Conservation (phyloP, 176 grass and related monocot genomes). For the barley (Hordeum vulgare) region MorexV3_pseudomolecules_assembly NC_058519.1:380346621-380347120, state of each 20-base stretch:
- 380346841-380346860: neutral
- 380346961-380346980: neutral
- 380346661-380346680: neutral
- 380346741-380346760: neutral
- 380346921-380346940: neutral
- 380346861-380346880: no score
- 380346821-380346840: neutral
- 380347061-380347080: neutral
- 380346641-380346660: neutral
- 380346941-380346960: neutral
- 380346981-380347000: neutral
- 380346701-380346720: neutral
- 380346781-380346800: neutral
- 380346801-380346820: neutral
- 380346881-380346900: neutral
- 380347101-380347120: neutral
- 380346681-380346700: neutral
- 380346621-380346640: neutral
- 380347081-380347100: neutral
- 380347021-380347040: neutral
- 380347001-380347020: neutral
- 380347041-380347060: neutral
- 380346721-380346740: neutral
- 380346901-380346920: neutral
- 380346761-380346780: neutral